Evolutionary conservation across 495 filamentous ascomycete genomes (phyloP), one percentile per base, ranked within the genome.

Genomic region (Monascus purpureus): DNA sequence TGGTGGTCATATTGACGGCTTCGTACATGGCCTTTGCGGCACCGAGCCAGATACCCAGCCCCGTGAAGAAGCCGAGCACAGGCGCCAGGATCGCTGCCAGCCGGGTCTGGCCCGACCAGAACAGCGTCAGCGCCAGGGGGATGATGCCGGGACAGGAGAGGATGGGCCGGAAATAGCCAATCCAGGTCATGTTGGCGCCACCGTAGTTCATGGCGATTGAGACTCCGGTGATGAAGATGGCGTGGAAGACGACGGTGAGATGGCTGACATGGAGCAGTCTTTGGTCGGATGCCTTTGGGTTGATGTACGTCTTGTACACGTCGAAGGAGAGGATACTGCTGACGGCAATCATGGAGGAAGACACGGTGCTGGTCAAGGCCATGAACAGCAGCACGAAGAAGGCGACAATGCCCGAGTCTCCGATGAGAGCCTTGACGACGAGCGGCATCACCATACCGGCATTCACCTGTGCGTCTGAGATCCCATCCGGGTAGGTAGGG

Each of bases 41-140:
- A 3, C 50, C 53, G 2, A 72, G 57, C 63, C 67, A 71, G 14
- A 55, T 57, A 4, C 52, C 51, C 6, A 71, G 28, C 6, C 62
- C 61, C 0, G 62, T 59, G 0, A 48, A 49, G 0, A 67, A 31
- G 0, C 62, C 61, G 0, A 62, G 45, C 1, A 68, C 34, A 0
- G 67, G 63, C 4, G 57, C 52, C 2, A 65, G 39, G 13, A 65
- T 59, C 3, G 63, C 58, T 2, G 59, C 63, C 0, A 50, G 39
- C 29, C 43, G 55, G 32, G 48, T 63, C 42, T 69, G 66, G 6
- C 52, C 46, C 1, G 42, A 43, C 67, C 67, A 70, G 25, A 68
- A 52, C 32, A 71, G 49, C 8, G 65, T 63, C 36, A 66, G 65
- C 1, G 57, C 52, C 43, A 65, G 59, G 5, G 67, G 66, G 33